Evolutionary conservation across 1,284 basidiomycete genomes (phyloP), one percentile per base, ranked within the genome.

Genomic region (Gomphus bonarii): DNA sequence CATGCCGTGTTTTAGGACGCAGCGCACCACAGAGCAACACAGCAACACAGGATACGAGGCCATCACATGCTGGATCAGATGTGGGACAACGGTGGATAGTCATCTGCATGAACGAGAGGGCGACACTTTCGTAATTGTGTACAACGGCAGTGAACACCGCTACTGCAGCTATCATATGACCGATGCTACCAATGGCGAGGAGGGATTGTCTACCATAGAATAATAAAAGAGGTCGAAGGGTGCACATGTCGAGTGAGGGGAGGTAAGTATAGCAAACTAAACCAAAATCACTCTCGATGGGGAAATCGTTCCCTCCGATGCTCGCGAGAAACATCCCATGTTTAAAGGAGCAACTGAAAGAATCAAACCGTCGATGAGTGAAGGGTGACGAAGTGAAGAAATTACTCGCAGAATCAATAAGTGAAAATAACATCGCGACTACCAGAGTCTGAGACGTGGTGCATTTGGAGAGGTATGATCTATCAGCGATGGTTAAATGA

Each of bases 161-260:
- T 1, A 49, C 9, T 11, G 55, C 55, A 14, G 55, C 55, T 5
- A 14, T 30, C 5, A 35, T 36, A 50, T 56, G 55, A 9, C n/a
- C 55, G 16, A 56, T 22, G 18, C 55, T 35, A 28, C 55, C 55
- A 25, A 56, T 25, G 1, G 55, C 55, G 30, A 56, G 47, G 4
- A 56, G 16, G 2, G 55, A 47, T 30, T 50, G 55, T 22, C 46
- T 47, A 3, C 55, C 55, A n/a, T 56, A 56, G 14, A 50, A 28
- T 22, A 56, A 31, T 22, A 56, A 25, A 18, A 56, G 46, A 14
- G 55, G 55, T 47, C 50, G 25, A 25, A 7, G 25, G 16, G 16
- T 16, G 38, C n/a, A 14, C 38, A 14, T 3, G 12, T 10, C 8
- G 31, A 33, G 31, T 33, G 31, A 33, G n/a, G 42, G 14, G 42